Conservation (phyloP, 306 rosid species). For the Ormosia emarginata region DNA sequence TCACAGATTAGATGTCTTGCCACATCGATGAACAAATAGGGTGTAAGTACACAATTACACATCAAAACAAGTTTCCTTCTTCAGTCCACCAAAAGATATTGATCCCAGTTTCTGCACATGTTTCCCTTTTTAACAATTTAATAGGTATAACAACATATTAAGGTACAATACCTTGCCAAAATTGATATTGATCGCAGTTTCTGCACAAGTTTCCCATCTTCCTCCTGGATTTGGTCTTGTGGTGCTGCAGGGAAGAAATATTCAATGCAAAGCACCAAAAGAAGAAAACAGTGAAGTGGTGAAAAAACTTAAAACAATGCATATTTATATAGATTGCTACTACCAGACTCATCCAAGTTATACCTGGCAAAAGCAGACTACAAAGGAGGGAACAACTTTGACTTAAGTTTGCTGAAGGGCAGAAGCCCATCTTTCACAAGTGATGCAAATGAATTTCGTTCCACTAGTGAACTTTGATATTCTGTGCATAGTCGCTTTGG, state of each 20-base stretch:
- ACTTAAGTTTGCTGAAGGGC: conserved; percentile 61
- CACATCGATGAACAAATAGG: too few relatives aligned
- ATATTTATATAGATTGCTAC: conserved; percentile 9
- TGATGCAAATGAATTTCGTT: conserved; percentile 79
- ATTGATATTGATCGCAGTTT: conserved; percentile 85
- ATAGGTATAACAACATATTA: background rate
- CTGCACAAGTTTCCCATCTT: conserved; percentile 99
- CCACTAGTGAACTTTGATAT: too few relatives aligned
- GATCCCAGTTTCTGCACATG: conserved; percentile 3
- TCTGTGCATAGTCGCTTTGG: too few relatives aligned
- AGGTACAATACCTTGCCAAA: conserved; percentile 70
- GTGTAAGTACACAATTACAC: background rate
- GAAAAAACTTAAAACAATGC: background rate
- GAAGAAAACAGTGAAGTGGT: background rate
- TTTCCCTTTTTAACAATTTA: background rate
- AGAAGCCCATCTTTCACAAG: conserved; percentile 87
- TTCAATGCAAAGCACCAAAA: conserved; percentile 9
- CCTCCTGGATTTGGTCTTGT: conserved; percentile 98
- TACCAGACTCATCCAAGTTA: background rate
- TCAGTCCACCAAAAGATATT: background rate
- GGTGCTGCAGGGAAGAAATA: conserved; percentile 59
- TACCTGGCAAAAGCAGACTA: conserved; percentile 99
- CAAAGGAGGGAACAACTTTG: conserved; percentile 82
- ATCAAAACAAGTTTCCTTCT: background rate
- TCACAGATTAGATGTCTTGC: background rate